Base-by-base conservation (phyloP, 495 filamentous ascomycete species). In the Penicillium pulvis region DNA sequence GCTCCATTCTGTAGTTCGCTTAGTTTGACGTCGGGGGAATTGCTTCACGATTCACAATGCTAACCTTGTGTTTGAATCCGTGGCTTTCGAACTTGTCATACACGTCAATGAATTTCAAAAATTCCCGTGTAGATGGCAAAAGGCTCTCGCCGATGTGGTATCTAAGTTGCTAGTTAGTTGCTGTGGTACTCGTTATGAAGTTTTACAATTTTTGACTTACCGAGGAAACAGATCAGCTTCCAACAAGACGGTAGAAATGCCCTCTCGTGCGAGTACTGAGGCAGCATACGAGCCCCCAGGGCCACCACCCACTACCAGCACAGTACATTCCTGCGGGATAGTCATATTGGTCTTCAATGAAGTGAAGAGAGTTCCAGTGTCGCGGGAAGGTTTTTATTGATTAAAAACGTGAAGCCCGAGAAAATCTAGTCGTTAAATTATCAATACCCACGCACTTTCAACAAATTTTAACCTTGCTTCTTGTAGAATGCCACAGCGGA, bases 241-340 rank as follows among this genome's bases (percentile, higher is more conserved):
- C 20, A 23, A 23, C 20, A 23, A 23, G 20, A 23, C 20, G 20
- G 20, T 23, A 23, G 20, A 23, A 35, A 81, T 48, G 7, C 76
- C 76, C 54, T 83, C 79, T 4, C 79, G 72, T 0, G 77, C 77
- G 14, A 83, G 55, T 0, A 55, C 77, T 1, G 70, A 61, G 9
- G 80, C 74, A 10, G 78, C 52, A 53, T 79, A 81, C 0, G 80
- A 79, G 12, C 80, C 79, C 3, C 52, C 77, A 17, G 79, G 80
- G 2, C 79, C 79, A 48, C 79, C 79, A 23, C 79, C 79, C 0
- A 80, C 54, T 2, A 83, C 74, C 1, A 83, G 64, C 4, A 83
- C 74, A 10, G 68, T 71, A 53, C 61, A 71, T 16, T 70, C 47
- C n/a, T 60, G 20, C 1, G 79, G 79, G 52, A 80, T 68, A 20